These are phyloP conservation scores for Ordospora pajunii DNA, from an alignment of 371 early-diverging fungal genomes.

Conservation along the genomic window DNA sequence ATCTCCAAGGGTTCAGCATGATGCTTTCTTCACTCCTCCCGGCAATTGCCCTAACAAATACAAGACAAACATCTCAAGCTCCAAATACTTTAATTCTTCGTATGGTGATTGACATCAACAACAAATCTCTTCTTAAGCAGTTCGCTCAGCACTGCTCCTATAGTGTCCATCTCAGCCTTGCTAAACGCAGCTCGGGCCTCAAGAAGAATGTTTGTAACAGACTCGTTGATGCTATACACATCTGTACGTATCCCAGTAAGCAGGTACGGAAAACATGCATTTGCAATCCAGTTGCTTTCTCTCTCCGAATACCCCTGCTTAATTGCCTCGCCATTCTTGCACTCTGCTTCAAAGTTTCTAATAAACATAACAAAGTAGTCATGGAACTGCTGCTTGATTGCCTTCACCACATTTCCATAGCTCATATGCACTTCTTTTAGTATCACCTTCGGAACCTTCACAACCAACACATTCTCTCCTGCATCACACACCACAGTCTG, in stretches of 20 bases:
- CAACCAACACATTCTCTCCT: conserved; percentile 33
- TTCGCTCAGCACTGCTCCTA: conserved; percentile 32
- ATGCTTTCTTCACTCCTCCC: neutral
- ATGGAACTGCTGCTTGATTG: conserved; percentile 39
- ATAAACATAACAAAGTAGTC: conserved; percentile 28
- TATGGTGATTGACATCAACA: conserved; percentile 50
- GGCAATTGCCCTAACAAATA: neutral
- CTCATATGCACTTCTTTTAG: conserved; percentile 16
- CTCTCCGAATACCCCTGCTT: neutral
- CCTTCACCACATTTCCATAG: conserved; percentile 4
- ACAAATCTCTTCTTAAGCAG: conserved; percentile 43
- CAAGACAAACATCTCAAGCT: conserved; percentile 17
- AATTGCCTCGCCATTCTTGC: neutral
- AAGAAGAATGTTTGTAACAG: conserved; percentile 31
- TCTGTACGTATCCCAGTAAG: conserved; percentile 37
- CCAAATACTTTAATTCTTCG: conserved; percentile 29
- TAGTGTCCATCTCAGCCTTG: conserved; percentile 39
- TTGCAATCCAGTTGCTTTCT: conserved; percentile 10
- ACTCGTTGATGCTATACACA: conserved; percentile 16
- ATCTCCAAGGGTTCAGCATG: neutral
- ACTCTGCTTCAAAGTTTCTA: conserved; percentile 12
- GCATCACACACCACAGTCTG: conserved; percentile 16
- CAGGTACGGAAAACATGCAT: conserved; percentile 32
- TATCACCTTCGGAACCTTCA: conserved; percentile 28
- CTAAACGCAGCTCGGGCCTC: conserved; percentile 34